Percentiles rank a stretch among this genome's conserved stretches.
phyloP scores from a whole-genome alignment of 2,329 filamentous ascomycete genomes.

The Stachybotrys elegans region DNA sequence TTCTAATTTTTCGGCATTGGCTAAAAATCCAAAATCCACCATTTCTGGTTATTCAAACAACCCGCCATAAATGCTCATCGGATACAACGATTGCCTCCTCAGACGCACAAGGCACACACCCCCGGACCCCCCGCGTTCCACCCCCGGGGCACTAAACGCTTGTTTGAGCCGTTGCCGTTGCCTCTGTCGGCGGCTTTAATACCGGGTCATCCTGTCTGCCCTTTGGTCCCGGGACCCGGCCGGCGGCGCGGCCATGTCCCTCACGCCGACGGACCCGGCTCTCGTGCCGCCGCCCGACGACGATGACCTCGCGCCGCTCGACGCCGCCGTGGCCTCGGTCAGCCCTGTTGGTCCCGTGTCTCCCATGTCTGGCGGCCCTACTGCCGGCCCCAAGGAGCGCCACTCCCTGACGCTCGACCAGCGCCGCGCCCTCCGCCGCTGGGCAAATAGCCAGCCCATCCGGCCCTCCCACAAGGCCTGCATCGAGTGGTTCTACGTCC shows the following conservation, averaged over 20 bases:
- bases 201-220: too few relatives aligned
- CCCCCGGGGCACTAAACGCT: too few relatives aligned
- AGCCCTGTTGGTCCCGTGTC: conserved; percentile 8
- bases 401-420: conserved; percentile 59
- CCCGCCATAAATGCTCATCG: conserved; percentile 23
- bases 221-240: background rate
- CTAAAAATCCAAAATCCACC: conserved; percentile 10
- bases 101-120: too few relatives aligned
- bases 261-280: conserved; percentile 33
- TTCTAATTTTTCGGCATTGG: conserved; percentile 18
- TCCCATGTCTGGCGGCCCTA: conserved; percentile 1
- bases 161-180: too few relatives aligned
- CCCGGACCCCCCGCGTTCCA: too few relatives aligned
- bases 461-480: conserved; percentile 57
- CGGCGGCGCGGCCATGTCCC: conserved; percentile 26
- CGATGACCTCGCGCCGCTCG: conserved; percentile 21
- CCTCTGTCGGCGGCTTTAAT: too few relatives aligned
- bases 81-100: conserved; percentile 38
- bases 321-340: conserved; percentile 14
- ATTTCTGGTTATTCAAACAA: conserved; percentile 31
- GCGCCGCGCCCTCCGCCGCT: conserved; percentile 53
- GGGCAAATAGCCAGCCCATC: conserved; percentile 52
- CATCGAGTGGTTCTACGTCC: conserved; percentile 56
- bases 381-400: conserved; percentile 37
- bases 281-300: conserved; percentile 28